These are phyloP conservation scores for Trichodelitschia bisporula DNA, from an alignment of 495 filamentous ascomycete genomes.

Conservation along the genomic window DNA sequence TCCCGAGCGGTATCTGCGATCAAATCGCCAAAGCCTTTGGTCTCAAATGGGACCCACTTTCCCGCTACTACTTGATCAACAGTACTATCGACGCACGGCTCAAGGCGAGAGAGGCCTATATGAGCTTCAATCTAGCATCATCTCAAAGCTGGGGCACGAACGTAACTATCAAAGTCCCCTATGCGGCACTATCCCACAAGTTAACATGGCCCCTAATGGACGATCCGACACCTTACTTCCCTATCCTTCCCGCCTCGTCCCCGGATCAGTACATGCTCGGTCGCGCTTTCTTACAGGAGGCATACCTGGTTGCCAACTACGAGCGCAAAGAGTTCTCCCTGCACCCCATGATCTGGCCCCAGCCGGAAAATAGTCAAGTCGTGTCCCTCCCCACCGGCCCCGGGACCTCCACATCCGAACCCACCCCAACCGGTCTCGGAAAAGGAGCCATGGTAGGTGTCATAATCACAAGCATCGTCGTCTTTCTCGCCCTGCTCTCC, in stretches of 20 bases:
- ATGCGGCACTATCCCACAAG: conserved; percentile 23
- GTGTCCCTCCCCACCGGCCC: no score
- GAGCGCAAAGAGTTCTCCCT: conserved; percentile 22
- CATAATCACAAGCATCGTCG: no score
- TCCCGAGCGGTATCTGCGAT: conserved; percentile 23
- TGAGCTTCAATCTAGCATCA: conserved; percentile 16
- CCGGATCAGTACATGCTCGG: conserved; percentile 30
- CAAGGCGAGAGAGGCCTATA: conserved; percentile 8
- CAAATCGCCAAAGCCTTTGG: conserved; percentile 25
- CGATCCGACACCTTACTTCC: conserved; percentile 23
- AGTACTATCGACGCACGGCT: conserved; percentile 19
- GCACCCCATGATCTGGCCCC: no score
- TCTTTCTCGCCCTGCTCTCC: no score
- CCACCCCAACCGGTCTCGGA: no score
- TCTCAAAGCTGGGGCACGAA: conserved; percentile 20
- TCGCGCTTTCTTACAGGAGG: conserved; percentile 29
- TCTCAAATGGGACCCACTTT: conserved; percentile 18
- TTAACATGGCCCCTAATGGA: conserved; percentile 5
- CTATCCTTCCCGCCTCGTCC: conserved; percentile 18
- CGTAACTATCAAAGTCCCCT: conserved; percentile 25
- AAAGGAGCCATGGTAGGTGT: no score
- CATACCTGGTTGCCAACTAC: conserved; percentile 23
- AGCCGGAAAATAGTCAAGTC: no score
- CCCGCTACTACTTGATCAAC: conserved; percentile 24
- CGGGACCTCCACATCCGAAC: no score